phyloP scores from a whole-genome alignment of 2,329 filamentous ascomycete species.

The Venturia oleaginea region DNA sequence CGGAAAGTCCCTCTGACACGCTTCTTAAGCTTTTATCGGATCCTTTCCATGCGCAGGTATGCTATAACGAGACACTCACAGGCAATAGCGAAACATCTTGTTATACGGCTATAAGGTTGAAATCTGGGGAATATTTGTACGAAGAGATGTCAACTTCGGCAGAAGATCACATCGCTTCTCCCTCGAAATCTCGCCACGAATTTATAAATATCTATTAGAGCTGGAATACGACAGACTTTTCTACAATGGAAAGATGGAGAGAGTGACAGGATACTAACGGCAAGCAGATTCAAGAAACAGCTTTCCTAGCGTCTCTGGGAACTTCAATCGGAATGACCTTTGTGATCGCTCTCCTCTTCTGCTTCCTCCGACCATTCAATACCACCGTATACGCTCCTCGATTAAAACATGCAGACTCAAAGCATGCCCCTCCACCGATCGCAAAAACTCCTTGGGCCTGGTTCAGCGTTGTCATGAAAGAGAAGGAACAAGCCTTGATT shows the following conservation, averaged over 20 bases:
- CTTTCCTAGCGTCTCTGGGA: constrained; percentile 69
- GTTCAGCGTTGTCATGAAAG: constrained; percentile 68
- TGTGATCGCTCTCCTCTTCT: constrained; percentile 72
- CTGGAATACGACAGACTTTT: constrained; percentile 7
- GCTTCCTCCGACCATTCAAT: constrained; percentile 82
- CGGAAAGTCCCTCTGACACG: constrained; percentile 8
- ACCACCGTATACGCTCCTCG: constrained; percentile 90
- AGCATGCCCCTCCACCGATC: constrained; percentile 77
- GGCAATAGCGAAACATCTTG: background rate
- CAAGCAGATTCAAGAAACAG: constrained; percentile 45
- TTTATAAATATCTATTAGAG: background rate
- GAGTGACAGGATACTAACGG: background rate
- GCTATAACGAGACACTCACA: background rate
- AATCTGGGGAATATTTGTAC: background rate
- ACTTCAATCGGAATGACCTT: constrained; percentile 69
- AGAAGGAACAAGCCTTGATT: constrained; percentile 67
- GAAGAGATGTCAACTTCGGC: background rate
- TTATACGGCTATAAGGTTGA: background rate
- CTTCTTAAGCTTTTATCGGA: constrained; percentile 14
- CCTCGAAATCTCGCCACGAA: background rate
- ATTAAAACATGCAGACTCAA: constrained; percentile 82
- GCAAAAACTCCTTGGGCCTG: constrained; percentile 84
- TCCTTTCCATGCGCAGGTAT: constrained; percentile 18
- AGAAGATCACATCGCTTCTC: background rate
- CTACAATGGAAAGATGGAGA: background rate